Base-by-base conservation (phyloP, 345 rosid genomes). In the Pistacia atlantica region DNA sequence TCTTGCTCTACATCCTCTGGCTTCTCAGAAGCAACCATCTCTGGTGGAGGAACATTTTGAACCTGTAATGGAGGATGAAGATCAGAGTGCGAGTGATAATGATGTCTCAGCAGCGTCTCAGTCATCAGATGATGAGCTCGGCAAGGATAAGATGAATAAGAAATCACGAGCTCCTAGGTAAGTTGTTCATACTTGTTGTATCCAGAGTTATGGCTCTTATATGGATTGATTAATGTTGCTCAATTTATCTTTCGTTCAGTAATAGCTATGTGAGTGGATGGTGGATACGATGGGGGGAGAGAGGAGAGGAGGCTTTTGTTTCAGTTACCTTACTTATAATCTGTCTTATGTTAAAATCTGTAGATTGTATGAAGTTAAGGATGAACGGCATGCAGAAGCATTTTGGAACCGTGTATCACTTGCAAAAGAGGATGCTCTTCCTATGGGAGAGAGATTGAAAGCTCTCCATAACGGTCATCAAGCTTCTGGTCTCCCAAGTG, bases 41-140 rank as follows among this genome's bases (percentile, higher is more conserved):
- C 72, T 92, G 81, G 71, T 95, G 67, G 91, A 92, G 66, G 99
- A 95, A 72, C 94, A 95, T 83, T 95, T 95, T 83, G 92, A 93
- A 78, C 91, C 90, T 72, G 86, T 87, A 11, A 60, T 70, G 65
- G 89, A 86, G 20, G 86, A 80, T 71, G 92, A 88, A 28, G 86
- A 88, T 48, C 80, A 70, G 81, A 73, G 77, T 77, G 65, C 62
- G 20, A 87, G 91, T 73, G 92, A 88, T 78, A 83, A 92, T n/a
- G 96, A 88, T 86, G 87, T 75, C 46, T 85, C 87, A 18, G 80
- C 75, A 20, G 84, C 71, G 45, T 87, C 90, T 4, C 75, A 75
- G 52, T 58, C 80, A 20, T 87, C 91, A 55, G 97, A 87, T 22
- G 92, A 85, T 49, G 87, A 83, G 69, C 65, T 69, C 12, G 80